These are phyloP conservation scores for Phoma sp. DNA, from an alignment of 2,329 filamentous ascomycete genomes.

Conservation along the genomic window DNA sequence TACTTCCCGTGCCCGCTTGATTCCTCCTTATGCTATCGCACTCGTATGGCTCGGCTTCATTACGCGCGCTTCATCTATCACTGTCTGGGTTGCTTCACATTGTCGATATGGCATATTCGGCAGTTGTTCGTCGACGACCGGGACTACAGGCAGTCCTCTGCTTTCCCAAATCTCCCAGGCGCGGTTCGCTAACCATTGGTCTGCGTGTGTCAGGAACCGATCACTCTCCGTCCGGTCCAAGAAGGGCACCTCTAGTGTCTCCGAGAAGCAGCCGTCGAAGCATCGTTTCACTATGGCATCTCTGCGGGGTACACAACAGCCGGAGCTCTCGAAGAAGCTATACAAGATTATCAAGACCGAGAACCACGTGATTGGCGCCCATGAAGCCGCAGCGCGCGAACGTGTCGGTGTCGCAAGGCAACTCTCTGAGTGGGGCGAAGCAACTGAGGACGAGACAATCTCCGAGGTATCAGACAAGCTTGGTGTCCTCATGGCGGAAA, in stretches of 20 bases:
- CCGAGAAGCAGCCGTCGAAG: constrained; percentile 55
- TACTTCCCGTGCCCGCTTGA: not conserved
- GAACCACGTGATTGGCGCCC: constrained; percentile 83
- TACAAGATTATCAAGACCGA: constrained; percentile 94
- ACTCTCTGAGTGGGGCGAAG: constrained; percentile 95
- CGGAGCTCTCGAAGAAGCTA: constrained; percentile 86
- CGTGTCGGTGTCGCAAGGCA: constrained; percentile 84
- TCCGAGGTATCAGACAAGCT: constrained; percentile 95
- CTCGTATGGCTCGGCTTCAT: not conserved
- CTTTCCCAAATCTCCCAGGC: constrained; percentile 17
- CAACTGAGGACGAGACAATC: constrained; percentile 84
- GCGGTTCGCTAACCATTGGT: constrained; percentile 39
- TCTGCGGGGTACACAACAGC: constrained; percentile 82
- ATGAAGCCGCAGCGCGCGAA: constrained; percentile 85
- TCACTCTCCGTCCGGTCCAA: constrained; percentile 75
- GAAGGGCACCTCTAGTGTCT: constrained; percentile 55
- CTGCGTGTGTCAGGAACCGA: constrained; percentile 65
- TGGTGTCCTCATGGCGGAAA: constrained; percentile 87
- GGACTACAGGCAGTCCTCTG: not conserved
- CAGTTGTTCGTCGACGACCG: not conserved
- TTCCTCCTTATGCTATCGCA: not conserved
- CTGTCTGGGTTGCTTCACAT: not conserved
- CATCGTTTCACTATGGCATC: constrained; percentile 86
- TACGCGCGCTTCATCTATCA: not conserved
- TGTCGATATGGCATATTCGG: not conserved